Evolutionary conservation across 805 yeast genomes (phyloP).

Genomic region (Kuraishia molischiana): DNA sequence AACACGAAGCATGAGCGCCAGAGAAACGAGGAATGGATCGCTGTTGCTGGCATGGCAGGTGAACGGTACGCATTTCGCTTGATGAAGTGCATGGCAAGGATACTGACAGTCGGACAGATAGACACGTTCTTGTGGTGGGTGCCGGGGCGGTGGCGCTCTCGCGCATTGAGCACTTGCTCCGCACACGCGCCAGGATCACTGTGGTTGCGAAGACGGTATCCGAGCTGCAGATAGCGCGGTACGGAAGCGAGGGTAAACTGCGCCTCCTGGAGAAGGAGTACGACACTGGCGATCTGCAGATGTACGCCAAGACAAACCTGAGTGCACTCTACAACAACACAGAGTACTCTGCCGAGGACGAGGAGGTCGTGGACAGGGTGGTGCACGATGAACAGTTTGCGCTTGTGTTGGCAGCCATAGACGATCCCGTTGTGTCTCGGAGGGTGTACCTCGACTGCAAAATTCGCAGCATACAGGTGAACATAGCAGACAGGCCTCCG

Average conservation of each 20-base stretch:
- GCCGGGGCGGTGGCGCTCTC: slow-evolving; percentile 73
- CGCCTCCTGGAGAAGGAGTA: slow-evolving; percentile 37
- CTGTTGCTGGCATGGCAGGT: slow-evolving; percentile 70
- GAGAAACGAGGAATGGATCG: slow-evolving; percentile 46
- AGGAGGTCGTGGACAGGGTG: slow-evolving; percentile 23
- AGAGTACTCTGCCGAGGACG: slow-evolving; percentile 11
- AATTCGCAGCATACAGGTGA: slow-evolving; percentile 45
- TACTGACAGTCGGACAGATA: slow-evolving; percentile 19
- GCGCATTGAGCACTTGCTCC: slow-evolving; percentile 53
- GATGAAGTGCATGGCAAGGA: not conserved
- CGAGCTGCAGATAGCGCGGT: slow-evolving; percentile 19
- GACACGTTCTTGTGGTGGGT: slow-evolving; percentile 65
- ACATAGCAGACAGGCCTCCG: slow-evolving; percentile 80
- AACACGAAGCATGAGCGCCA: too few relatives aligned
- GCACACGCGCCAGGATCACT: slow-evolving; percentile 63
- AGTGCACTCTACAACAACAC: slow-evolving; percentile 4
- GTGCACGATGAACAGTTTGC: slow-evolving; percentile 37
- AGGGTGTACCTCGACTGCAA: slow-evolving; percentile 43
- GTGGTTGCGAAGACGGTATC: slow-evolving; percentile 41
- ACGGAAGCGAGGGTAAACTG: slow-evolving; percentile 30
- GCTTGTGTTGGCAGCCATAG: slow-evolving; percentile 65
- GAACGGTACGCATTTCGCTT: slow-evolving; percentile 27
- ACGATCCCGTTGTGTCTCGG: slow-evolving; percentile 52
- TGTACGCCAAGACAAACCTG: slow-evolving; percentile 29
- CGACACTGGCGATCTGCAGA: slow-evolving; percentile 31